Conservation (phyloP, 805 yeast species). For the Hanseniaspora lachancei region DNA sequence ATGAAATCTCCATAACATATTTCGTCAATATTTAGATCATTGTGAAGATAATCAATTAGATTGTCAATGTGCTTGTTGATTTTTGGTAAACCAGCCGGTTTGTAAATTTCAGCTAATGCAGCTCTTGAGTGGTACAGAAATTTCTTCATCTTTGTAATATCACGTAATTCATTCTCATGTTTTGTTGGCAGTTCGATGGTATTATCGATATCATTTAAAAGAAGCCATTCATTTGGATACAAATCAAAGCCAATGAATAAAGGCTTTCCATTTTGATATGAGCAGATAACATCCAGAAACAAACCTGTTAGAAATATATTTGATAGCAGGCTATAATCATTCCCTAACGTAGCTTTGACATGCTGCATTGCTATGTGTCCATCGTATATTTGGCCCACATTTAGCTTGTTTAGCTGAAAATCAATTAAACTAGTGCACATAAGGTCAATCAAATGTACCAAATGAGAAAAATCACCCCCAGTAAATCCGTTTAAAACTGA, state of each 20-base stretch:
- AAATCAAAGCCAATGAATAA: constrained; percentile 12
- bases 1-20: constrained; percentile 6
- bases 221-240: constrained; percentile 13
- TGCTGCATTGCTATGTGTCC: constrained; percentile 13
- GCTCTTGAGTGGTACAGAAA: constrained; percentile 8
- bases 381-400: constrained; percentile 16
- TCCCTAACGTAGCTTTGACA: constrained; percentile 13
- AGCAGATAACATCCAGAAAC: constrained; percentile 19
- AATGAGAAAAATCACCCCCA: constrained; percentile 22
- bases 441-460: constrained; percentile 14
- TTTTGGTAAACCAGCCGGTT: constrained; percentile 7
- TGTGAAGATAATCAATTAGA: not conserved
- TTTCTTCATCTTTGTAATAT: not conserved
- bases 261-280: constrained; percentile 22
- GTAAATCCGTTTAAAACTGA: constrained; percentile 10
- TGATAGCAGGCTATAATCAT: constrained; percentile 18
- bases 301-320: constrained; percentile 23
- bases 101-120: not conserved
- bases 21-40: not conserved
- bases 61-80: not conserved
- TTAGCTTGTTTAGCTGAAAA: constrained; percentile 20
- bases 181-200: not conserved
- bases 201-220: not conserved
- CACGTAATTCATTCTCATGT: not conserved
- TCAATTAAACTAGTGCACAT: constrained; percentile 17